A percentile compares a stretch with the other conserved stretches of the same genome.
These are phyloP conservation scores for Macrophomina tecta DNA, from an alignment of 2,329 filamentous ascomycete genomes.

Conservation along the genomic window DNA sequence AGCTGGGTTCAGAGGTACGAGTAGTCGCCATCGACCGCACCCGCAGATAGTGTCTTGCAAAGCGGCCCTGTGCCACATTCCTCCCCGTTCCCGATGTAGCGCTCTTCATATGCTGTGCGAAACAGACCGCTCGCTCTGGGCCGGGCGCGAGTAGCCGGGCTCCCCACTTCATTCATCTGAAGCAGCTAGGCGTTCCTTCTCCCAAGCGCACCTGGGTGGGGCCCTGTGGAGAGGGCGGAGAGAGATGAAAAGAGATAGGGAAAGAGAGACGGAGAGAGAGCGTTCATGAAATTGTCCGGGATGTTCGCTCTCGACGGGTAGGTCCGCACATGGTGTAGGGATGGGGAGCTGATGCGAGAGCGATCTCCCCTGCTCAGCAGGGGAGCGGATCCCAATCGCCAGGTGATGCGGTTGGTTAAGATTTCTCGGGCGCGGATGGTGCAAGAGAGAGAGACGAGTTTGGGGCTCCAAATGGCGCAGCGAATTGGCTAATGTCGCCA, in stretches of 20 bases:
- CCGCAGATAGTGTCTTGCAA: not conserved
- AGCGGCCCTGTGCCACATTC: not conserved
- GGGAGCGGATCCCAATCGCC: not conserved
- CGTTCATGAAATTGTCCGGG: not conserved
- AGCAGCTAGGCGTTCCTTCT: constrained; percentile 2
- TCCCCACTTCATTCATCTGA: constrained; percentile 26
- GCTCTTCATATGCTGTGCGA: constrained; percentile 16
- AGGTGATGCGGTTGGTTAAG: not conserved
- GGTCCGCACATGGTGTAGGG: not conserved
- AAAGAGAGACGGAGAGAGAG: no score
- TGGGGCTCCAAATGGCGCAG: constrained; percentile 17
- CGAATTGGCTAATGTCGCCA: constrained; percentile 22
- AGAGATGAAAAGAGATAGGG: no score
- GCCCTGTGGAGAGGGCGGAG: not conserved
- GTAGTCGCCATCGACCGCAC: constrained; percentile 6
- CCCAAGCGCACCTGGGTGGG: not conserved
- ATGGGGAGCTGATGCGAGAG: not conserved
- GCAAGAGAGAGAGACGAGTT: not conserved
- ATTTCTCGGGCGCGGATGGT: not conserved
- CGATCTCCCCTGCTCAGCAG: not conserved
- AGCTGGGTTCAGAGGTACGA: not conserved
- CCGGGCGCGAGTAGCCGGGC: not conserved
- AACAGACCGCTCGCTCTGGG: constrained; percentile 20
- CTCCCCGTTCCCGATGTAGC: not conserved
- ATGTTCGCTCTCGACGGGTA: not conserved